These are phyloP conservation scores for Colletotrichum coccodes DNA, from an alignment of 2,329 filamentous ascomycete genomes.

Conservation along the genomic window DNA sequence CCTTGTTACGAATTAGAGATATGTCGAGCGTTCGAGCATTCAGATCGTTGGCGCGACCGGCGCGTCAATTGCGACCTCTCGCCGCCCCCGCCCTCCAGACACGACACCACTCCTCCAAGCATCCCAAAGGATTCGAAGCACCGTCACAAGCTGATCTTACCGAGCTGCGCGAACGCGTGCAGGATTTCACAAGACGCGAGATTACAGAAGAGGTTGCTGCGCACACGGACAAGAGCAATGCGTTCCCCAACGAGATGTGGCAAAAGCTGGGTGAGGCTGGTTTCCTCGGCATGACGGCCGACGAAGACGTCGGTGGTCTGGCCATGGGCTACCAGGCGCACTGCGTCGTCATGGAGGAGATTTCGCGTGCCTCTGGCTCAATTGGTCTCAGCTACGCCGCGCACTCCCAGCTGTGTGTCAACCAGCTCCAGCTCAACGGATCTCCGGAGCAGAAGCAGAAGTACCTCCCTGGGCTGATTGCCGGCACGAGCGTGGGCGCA, in stretches of 20 bases:
- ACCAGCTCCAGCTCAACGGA: conserved; percentile 94
- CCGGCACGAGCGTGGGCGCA: conserved; percentile 84
- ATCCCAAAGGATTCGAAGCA: conserved; percentile 71
- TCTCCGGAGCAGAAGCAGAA: conserved; percentile 80
- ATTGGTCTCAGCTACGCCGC: conserved; percentile 94
- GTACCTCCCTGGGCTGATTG: conserved; percentile 83
- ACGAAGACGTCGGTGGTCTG: conserved; percentile 90
- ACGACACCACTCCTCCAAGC: conserved; percentile 65
- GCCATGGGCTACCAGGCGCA: conserved; percentile 97
- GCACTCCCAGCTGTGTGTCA: conserved; percentile 95
- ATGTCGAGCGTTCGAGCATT: conserved; percentile 55
- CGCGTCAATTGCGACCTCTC: conserved; percentile 37
- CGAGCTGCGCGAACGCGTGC: conserved; percentile 84
- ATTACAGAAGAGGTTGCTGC: conserved; percentile 86
- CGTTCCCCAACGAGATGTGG: conserved; percentile 94
- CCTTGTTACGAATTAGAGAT: conserved; percentile 6
- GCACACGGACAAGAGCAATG: conserved; percentile 85
- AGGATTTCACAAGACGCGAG: conserved; percentile 90
- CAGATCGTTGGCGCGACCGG: conserved; percentile 47
- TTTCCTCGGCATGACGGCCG: conserved; percentile 91
- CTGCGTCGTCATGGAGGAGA: conserved; percentile 94
- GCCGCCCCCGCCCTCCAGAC: conserved; percentile 50
- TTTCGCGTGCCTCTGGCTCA: conserved; percentile 85
- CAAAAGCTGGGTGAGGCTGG: conserved; percentile 90
- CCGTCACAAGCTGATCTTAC: conserved; percentile 79